Evolutionary conservation across 2,329 filamentous ascomycete genomes (phyloP), one percentile per base, ranked within the genome.

Genomic region (Metarhizium anisopliae): DNA sequence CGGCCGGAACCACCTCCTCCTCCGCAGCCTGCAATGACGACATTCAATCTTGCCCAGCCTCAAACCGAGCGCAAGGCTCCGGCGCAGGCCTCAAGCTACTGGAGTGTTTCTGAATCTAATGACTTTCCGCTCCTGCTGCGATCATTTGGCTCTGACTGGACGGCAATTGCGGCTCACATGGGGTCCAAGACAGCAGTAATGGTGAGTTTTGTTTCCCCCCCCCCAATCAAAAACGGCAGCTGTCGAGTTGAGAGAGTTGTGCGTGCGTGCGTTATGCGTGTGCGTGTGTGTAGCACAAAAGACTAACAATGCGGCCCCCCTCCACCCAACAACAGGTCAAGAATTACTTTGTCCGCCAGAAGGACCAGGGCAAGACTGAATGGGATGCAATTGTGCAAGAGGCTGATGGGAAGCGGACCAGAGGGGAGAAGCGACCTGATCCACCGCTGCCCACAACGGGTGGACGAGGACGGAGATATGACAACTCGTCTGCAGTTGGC

Each of bases 141-240:
- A 52, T 81, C 89, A 55, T 93, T 90, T 72, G 89, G 89, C 56
- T 90, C 86, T 16, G 88, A 94, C 67, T 94, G 88, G 82, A 74
- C 75, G 51, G 82, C 81, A 4, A 93, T 93, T 69, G 86, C 89
- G 45, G 77, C 77, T 53, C 84, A 90, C 63, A 91, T 94, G 86
- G 85, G 86, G 52, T 90, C 88, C 4, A 93, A 93, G 72, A 93
- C 89, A 18, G 81, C 86, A 55, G 87, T 88, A n/a, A 94, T 94
- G 89, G 89, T 89, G 76, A 68, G 78, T 67, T 49, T 49, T 32
- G 3, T 43, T 20, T 20, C 6, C 1, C 7, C n/a, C n/a, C 42
- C 42, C 42, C 42, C 42, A 13, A 40, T 13, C 38, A 40, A 40
- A 36, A 40, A 5, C 13, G 38, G 42, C 42, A 45, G 16, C 7